Conservation (phyloP, 768 basidiomycete species). For the Suillus ampliporus region DNA sequence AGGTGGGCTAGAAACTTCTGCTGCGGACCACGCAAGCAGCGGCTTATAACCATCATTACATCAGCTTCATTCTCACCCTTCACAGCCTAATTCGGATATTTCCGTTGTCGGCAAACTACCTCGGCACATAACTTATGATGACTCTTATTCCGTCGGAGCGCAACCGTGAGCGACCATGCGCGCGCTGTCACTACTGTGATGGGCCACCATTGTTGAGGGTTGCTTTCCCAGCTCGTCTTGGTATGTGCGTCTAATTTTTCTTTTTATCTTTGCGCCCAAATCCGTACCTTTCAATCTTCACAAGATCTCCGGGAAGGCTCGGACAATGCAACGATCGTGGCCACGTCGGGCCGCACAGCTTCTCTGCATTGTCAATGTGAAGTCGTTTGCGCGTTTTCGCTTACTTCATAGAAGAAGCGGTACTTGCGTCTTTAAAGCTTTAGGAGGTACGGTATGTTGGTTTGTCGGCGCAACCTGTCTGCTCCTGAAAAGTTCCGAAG, state of each 20-base stretch:
- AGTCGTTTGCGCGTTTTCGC: neutral
- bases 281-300: neutral
- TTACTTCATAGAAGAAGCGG: slow-evolving; percentile 3
- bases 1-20: slow-evolving; percentile 20
- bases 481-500: neutral
- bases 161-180: neutral
- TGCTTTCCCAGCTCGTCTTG: too few species aligned
- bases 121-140: slow-evolving; percentile 21
- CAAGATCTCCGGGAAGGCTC: neutral
- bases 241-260: neutral
- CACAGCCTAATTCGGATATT: slow-evolving; percentile 25
- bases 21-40: slow-evolving; percentile 41
- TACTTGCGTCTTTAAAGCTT: neutral
- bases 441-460: neutral
- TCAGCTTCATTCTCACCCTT: slow-evolving; percentile 36
- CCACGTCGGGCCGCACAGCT: slow-evolving; percentile 1
- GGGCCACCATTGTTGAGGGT: too few species aligned
- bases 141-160: slow-evolving; percentile 4
- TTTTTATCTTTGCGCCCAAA: too few species aligned
- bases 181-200: too few species aligned
- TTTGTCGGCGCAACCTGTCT: neutral
- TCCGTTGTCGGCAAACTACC: slow-evolving; percentile 17
- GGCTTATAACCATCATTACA: slow-evolving; percentile 42
- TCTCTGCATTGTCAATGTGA: neutral
- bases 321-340: neutral